These are phyloP conservation scores for Dryas integrifolia DNA, from an alignment of 331 rosid species.

Conservation along the genomic window DNA sequence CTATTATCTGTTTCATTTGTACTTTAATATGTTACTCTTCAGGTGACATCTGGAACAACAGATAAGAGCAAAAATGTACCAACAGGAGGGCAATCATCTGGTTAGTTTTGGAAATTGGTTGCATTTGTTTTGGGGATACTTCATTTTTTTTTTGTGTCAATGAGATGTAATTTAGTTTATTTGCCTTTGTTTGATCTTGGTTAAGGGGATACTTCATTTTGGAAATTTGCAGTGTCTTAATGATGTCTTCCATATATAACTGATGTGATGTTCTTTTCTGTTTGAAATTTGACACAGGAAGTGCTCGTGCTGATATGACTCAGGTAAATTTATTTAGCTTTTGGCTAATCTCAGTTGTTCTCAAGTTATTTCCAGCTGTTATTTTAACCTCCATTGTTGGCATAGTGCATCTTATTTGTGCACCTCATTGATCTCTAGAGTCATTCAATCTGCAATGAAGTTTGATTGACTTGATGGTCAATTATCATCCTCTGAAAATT, in stretches of 20 bases:
- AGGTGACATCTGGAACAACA: slow-evolving; percentile 50
- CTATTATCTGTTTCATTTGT: neutral
- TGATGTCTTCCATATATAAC: neutral
- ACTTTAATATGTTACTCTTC: slow-evolving; percentile 17
- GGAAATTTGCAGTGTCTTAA: neutral
- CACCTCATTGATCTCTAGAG: neutral
- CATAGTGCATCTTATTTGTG: neutral
- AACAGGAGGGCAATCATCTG: slow-evolving; percentile 57
- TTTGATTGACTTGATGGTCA: neutral
- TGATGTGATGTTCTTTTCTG: neutral
- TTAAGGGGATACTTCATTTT: neutral
- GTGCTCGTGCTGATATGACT: slow-evolving; percentile 36
- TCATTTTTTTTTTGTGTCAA: neutral
- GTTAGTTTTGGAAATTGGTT: slow-evolving; percentile 41
- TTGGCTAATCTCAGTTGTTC: neutral
- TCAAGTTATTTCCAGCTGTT: neutral
- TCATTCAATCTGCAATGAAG: neutral
- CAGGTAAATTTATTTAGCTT: slow-evolving; percentile 43
- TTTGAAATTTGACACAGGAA: slow-evolving; percentile 35
- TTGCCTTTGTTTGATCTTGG: neutral
- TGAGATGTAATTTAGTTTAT: neutral
- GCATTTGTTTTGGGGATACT: slow-evolving; percentile 3
- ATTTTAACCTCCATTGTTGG: neutral
- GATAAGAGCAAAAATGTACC: slow-evolving; percentile 41
- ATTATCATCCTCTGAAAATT: neutral